Base-by-base conservation (phyloP, 1,284 basidiomycete genomes). In the Tilletia indica region DNA sequence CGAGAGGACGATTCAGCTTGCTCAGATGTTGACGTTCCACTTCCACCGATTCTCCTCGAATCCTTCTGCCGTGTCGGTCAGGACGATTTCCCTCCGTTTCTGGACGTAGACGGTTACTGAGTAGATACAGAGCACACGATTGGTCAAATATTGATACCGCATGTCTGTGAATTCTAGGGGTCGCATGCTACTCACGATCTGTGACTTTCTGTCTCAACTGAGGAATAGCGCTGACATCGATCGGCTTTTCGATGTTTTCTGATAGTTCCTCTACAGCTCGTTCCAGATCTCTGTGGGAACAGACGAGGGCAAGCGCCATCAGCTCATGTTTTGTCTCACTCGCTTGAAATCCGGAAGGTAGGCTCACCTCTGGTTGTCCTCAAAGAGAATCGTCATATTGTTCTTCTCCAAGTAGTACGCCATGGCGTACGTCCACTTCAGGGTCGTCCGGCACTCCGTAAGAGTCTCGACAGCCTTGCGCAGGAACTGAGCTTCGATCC, bases 391-490 rank as follows among this genome's bases (percentile, higher is more conserved):
- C 84, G 97, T 98, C 88, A 93, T 89, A 84, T 97, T 98, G 77
- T 93, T 91, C 82, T 89, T 90, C 71, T 90, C 86, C 21, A 91
- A 85, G 84, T 97, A 99, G 87, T 94, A 99, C 14, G 95, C 96
- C 95, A 99, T 97, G n/a, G 93, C 92, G 83, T 99, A 99, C 19
- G 95, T 98, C 96, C 97, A 99, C 86, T 98, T 98, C 75, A 99
- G 89, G 58, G 96, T 97, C 87, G 91, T 93, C 47, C 96, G 90
- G 83, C 95, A 97, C 84, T 91, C 91, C 76, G 79, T 80, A 56
- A 86, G 76, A 91, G 91, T 91, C 81, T 97, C 94, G 2, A 97
- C 94, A 0, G 96, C 96, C 85, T 96, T 95, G 86, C 93, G 93
- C 87, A 97, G 94, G 86, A 99, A 99, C 85, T 98, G 96, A 47